Evolutionary conservation across 345 rosid genomes (phyloP).

Genomic region (Gossypium thurberi): DNA sequence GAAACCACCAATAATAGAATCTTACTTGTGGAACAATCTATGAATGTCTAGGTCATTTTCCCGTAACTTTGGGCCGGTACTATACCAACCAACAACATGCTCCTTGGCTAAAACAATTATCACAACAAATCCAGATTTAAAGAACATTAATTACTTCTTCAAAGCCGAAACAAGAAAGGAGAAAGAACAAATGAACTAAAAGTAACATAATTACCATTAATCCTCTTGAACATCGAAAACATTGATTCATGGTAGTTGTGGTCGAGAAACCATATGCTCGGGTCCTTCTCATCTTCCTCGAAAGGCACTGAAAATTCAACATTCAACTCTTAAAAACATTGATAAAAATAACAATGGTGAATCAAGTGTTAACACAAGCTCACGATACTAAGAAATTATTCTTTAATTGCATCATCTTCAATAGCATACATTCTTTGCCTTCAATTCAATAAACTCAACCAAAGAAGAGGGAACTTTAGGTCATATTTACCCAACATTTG

Average conservation of each 20-base stretch:
- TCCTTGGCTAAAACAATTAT: conserved; percentile 67
- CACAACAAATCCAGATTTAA: neutral
- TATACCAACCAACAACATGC: conserved; percentile 98
- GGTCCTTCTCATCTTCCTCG: conserved; percentile 93
- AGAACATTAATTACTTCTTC: neutral
- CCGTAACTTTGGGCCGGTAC: conserved; percentile 87
- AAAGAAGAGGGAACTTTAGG: neutral
- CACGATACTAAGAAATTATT: neutral
- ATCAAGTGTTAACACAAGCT: neutral
- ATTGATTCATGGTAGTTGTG: conserved; percentile 94
- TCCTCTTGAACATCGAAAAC: conserved; percentile 98
- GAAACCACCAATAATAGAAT: conserved; percentile 2
- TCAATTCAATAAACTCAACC: neutral
- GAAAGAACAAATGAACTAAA: neutral
- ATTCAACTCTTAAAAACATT: neutral
- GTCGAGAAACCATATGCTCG: conserved; percentile 92
- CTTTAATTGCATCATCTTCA: neutral
- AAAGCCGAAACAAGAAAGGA: neutral
- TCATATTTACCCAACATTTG: neutral
- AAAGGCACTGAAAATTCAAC: conserved; percentile 64
- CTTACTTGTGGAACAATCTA: conserved; percentile 64
- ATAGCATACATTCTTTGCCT: neutral
- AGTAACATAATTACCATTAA: conserved; percentile 46
- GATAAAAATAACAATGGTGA: neutral
- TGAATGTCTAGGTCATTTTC: conserved; percentile 91